Evolutionary conservation across 345 rosid species (phyloP).

Genomic region (Corchorus capsularis): DNA sequence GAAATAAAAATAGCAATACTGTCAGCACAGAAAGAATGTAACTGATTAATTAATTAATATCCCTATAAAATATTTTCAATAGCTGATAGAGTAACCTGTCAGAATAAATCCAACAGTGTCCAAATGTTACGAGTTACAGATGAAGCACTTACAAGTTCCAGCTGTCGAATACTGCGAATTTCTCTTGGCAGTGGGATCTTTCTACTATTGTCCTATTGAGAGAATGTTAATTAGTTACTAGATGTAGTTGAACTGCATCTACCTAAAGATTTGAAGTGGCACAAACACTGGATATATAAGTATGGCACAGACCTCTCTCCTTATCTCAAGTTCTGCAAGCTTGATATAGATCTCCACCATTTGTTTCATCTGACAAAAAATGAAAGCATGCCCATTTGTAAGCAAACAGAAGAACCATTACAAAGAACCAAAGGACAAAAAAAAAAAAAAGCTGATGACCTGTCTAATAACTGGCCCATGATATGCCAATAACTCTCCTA

Average conservation of each 20-base stretch:
- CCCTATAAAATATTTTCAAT: not conserved
- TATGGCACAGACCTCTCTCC: conserved; percentile 73
- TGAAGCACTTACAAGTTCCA: conserved; percentile 76
- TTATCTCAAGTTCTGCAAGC: conserved; percentile 94
- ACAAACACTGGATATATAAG: conserved; percentile 8
- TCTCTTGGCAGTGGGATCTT: conserved; percentile 76
- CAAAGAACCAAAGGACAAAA: not conserved
- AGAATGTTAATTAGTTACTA: conserved; percentile 23
- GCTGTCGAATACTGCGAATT: conserved; percentile 72
- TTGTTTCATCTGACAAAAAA: conserved; percentile 71
- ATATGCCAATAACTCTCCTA: conserved; percentile 62
- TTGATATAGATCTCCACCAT: conserved; percentile 95
- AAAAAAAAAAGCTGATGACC: conserved; percentile 34
- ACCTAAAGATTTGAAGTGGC: conserved; percentile 5
- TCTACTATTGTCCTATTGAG: conserved; percentile 71
- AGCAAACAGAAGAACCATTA: not conserved
- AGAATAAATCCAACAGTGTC: not conserved
- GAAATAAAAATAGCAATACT: not conserved
- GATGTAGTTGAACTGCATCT: conserved; percentile 14
- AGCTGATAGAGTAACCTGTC: not conserved
- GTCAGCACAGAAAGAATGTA: not conserved
- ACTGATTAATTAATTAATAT: not conserved
- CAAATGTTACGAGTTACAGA: not conserved
- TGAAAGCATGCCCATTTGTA: not conserved
- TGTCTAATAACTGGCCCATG: conserved; percentile 83